Evolutionary conservation across 1,284 basidiomycete genomes (phyloP).

Genomic region (Trichosporon asahii): DNA sequence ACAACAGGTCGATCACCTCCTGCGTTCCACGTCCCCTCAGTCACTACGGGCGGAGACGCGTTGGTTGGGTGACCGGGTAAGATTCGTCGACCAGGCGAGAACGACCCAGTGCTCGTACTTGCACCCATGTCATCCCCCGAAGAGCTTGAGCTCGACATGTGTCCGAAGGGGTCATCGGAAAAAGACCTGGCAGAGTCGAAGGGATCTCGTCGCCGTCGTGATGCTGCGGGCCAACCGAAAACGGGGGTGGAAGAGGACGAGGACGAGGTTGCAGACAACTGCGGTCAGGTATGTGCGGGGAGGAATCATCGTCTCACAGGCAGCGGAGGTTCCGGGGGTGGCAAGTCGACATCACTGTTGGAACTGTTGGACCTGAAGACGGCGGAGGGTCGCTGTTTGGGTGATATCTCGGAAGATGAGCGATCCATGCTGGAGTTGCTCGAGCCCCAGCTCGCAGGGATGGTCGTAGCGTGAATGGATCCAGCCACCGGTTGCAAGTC

Average conservation of each 20-base stretch:
- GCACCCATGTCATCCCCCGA: slow-evolving; percentile 22
- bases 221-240: slow-evolving; percentile 31
- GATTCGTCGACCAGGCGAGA: background rate
- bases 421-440: slow-evolving; percentile 14
- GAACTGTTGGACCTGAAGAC: background rate
- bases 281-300: background rate
- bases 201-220: slow-evolving; percentile 30
- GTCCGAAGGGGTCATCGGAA: slow-evolving; percentile 38
- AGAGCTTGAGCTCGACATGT: slow-evolving; percentile 24
- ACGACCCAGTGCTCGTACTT: background rate
- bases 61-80: background rate
- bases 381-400: slow-evolving; percentile 6
- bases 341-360: background rate
- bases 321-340: background rate
- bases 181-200: slow-evolving; percentile 38
- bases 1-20: slow-evolving; percentile 15
- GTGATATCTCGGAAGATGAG: slow-evolving; percentile 13
- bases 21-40: background rate
- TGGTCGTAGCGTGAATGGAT: background rate
- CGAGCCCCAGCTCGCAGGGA: slow-evolving; percentile 11
- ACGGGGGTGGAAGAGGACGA: slow-evolving; percentile 35
- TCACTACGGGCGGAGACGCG: background rate
- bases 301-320: slow-evolving; percentile 5
- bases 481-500: background rate
- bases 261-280: slow-evolving; percentile 40